Conservation (phyloP, 768 basidiomycete genomes). For the Leccinum disarticulatum region DNA sequence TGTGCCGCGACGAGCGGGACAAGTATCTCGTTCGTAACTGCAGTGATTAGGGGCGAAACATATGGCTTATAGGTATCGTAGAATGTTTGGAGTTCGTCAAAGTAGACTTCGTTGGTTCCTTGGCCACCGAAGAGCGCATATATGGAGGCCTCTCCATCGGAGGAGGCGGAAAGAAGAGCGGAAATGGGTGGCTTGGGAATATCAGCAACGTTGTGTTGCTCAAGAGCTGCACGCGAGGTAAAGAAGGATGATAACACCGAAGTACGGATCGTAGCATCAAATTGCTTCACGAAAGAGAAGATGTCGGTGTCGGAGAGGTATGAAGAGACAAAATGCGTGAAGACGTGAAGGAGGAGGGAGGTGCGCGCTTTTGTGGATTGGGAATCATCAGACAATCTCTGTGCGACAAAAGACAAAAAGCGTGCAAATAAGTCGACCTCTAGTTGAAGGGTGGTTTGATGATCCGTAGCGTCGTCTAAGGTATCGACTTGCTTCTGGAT, state of each 20-base stretch:
- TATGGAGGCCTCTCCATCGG: conserved; percentile 64
- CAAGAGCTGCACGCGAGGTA: conserved; percentile 67
- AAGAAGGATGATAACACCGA: conserved; percentile 79
- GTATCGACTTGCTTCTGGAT: conserved; percentile 57
- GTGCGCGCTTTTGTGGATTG: conserved; percentile 53
- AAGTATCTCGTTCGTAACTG: conserved; percentile 66
- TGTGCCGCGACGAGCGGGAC: conserved; percentile 65
- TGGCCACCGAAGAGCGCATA: conserved; percentile 98
- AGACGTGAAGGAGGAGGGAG: conserved; percentile 69
- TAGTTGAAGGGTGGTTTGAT: conserved; percentile 60
- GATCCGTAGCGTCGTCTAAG: conserved; percentile 48
- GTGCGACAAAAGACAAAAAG: conserved; percentile 77
- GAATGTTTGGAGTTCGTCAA: conserved; percentile 90
- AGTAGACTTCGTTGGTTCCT: conserved; percentile 97
- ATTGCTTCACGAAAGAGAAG: conserved; percentile 75
- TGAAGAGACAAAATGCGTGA: conserved; percentile 74
- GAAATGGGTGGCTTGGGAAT: conserved; percentile 63
- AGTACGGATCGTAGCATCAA: conserved; percentile 74
- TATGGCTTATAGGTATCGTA: conserved; percentile 92
- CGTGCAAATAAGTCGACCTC: conserved; percentile 77
- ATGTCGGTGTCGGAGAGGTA: conserved; percentile 76
- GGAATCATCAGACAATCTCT: conserved; percentile 56
- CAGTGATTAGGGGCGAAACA: conserved; percentile 66
- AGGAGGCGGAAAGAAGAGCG: conserved; percentile 65
- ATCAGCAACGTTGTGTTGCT: conserved; percentile 49